phyloP scores from a whole-genome alignment of 768 basidiomycete species.

The Imleria badia region DNA sequence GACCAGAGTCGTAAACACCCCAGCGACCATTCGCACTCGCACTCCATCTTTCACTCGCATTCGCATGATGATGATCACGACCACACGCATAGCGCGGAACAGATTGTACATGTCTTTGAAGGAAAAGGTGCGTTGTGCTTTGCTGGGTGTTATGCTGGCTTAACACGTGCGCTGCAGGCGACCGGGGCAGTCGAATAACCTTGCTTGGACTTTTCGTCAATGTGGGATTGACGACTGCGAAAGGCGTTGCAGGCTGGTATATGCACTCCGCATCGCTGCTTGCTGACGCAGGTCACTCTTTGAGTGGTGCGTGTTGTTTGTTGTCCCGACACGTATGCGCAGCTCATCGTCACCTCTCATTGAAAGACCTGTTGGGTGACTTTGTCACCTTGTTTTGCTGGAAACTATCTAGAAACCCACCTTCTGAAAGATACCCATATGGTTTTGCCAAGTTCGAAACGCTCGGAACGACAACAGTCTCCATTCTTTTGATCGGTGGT shows the following conservation, averaged over 20 bases:
- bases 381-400: conserved; percentile 89
- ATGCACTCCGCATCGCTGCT: conserved; percentile 89
- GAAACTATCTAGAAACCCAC: conserved; percentile 80
- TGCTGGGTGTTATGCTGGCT: neutral
- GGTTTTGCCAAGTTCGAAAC: conserved; percentile 96
- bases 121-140: conserved; percentile 52
- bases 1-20: conserved; percentile 36
- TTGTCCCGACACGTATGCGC: conserved; percentile 7
- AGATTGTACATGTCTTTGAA: conserved; percentile 64
- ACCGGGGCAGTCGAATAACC: conserved; percentile 81
- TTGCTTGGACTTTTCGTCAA: conserved; percentile 83
- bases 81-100: conserved; percentile 60
- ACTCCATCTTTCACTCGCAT: conserved; percentile 67
- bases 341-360: conserved; percentile 6
- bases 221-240: conserved; percentile 74
- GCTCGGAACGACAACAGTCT: conserved; percentile 87
- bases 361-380: conserved; percentile 81
- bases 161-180: conserved; percentile 44
- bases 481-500: conserved; percentile 81
- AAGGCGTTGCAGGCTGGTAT: conserved; percentile 86
- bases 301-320: conserved; percentile 63
- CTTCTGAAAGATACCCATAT: conserved; percentile 78
- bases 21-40: conserved; percentile 51
- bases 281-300: conserved; percentile 91
- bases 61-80: conserved; percentile 61